Conservation (phyloP, 1,284 basidiomycete species). For the Ganoderma leucocontextum region DNA sequence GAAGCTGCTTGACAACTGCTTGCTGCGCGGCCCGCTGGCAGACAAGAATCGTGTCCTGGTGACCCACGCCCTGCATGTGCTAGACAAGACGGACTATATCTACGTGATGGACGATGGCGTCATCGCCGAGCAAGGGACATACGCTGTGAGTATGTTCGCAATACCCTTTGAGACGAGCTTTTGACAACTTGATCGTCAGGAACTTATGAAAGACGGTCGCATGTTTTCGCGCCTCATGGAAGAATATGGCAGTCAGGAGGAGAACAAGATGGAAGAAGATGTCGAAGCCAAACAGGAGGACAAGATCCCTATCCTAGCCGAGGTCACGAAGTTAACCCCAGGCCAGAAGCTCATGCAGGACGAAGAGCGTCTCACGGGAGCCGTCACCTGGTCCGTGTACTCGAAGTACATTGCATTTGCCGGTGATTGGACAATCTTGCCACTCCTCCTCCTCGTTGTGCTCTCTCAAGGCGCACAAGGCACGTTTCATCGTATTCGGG, state of each 20-base stretch:
- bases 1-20: constrained; percentile 66
- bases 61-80: constrained; percentile 79
- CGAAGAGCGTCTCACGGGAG: constrained; percentile 47
- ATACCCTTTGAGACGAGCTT: too few relatives aligned
- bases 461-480: constrained; percentile 43
- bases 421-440: constrained; percentile 53
- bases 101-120: constrained; percentile 78
- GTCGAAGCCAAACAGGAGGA: constrained; percentile 32
- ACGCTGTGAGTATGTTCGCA: constrained; percentile 47
- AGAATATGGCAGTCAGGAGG: constrained; percentile 58
- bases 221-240: constrained; percentile 69
- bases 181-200: constrained; percentile 40
- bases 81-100: constrained; percentile 73
- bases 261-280: constrained; percentile 39
- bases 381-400: constrained; percentile 46
- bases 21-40: constrained; percentile 65
- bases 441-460: constrained; percentile 47
- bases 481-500: constrained; percentile 17
- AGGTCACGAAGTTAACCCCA: constrained; percentile 5
- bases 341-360: constrained; percentile 45
- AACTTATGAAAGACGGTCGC: constrained; percentile 58
- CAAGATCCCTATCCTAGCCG: constrained; percentile 21
- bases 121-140: constrained; percentile 72
- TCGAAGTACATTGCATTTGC: constrained; percentile 52
- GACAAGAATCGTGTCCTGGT: constrained; percentile 78